phyloP scores from a whole-genome alignment of 2,329 filamentous ascomycete genomes.

The Blastomyces silverae region DNA sequence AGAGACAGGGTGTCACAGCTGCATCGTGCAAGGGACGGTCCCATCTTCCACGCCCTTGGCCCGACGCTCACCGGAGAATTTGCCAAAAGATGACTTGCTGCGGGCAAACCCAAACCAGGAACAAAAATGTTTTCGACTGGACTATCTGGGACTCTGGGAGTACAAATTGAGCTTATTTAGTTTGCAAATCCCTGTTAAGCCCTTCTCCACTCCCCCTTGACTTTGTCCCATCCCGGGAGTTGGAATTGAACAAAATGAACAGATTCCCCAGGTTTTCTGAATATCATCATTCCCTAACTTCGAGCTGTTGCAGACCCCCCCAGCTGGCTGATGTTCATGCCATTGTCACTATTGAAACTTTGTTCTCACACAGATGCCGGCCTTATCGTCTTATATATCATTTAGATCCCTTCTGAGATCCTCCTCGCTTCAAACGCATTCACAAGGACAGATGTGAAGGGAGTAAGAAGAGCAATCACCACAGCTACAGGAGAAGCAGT shows the following conservation, averaged over 20 bases:
- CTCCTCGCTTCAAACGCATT: not conserved
- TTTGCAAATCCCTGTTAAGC: not conserved
- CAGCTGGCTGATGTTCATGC: not conserved
- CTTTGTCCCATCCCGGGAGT: not conserved
- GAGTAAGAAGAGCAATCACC: not conserved
- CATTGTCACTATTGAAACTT: conserved; percentile 3
- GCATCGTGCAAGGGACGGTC: not conserved
- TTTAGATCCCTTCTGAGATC: not conserved
- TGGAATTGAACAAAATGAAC: conserved; percentile 13
- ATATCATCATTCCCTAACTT: not conserved
- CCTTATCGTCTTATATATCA: not conserved
- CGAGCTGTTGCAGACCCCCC: not conserved
- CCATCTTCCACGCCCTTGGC: not conserved
- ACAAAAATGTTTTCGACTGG: not conserved
- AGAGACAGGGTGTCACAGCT: not conserved
- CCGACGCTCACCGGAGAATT: not conserved
- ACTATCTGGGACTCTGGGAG: conserved; percentile 2
- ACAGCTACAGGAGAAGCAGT: not conserved
- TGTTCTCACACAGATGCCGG: not conserved
- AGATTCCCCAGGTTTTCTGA: not conserved
- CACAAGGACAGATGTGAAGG: conserved; percentile 2
- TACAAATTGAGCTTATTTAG: conserved; percentile 5
- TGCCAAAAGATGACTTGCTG: not conserved
- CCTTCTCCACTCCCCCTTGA: not conserved
- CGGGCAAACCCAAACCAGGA: not conserved